Percentiles rank a stretch among this genome's conserved stretches.
Evolutionary conservation across 129 eudicot species (phyloP).

Genomic region (Deinandra increscens): DNA sequence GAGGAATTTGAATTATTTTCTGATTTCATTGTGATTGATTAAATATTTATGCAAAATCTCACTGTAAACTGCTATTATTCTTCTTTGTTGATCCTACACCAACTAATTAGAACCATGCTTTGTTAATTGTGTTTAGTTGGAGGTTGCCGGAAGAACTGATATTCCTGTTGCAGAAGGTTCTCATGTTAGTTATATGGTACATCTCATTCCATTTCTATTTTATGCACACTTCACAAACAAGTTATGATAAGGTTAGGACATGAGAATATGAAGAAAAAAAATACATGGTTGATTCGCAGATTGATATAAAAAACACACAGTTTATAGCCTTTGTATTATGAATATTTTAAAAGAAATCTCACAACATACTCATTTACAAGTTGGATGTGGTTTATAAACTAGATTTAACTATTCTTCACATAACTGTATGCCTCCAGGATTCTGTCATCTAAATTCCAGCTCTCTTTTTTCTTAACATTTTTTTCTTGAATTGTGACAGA

Average conservation of each 20-base stretch:
- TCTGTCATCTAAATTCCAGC: not conserved
- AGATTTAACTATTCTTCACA: not conserved
- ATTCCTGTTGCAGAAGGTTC: conserved; percentile 99
- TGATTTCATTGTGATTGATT: not conserved
- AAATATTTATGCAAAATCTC: not conserved
- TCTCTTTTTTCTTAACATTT: no score
- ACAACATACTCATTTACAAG: not conserved
- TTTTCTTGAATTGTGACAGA: not conserved
- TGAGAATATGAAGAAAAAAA: not conserved
- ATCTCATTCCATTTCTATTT: not conserved
- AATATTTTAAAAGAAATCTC: not conserved
- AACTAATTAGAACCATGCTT: no score
- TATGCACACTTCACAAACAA: not conserved
- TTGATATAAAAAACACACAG: not conserved
- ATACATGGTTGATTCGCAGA: not conserved
- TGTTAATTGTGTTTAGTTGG: conserved; percentile 51
- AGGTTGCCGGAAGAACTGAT: conserved; percentile 89
- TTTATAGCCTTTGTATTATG: not conserved
- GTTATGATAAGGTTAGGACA: not conserved
- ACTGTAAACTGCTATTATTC: not conserved
- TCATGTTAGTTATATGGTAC: conserved; percentile 86
- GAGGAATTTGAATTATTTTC: not conserved
- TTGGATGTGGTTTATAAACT: not conserved
- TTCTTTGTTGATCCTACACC: no score
- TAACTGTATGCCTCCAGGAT: not conserved